These are phyloP conservation scores for Tylopilus felleus DNA, from an alignment of 768 basidiomycete species.

Conservation along the genomic window DNA sequence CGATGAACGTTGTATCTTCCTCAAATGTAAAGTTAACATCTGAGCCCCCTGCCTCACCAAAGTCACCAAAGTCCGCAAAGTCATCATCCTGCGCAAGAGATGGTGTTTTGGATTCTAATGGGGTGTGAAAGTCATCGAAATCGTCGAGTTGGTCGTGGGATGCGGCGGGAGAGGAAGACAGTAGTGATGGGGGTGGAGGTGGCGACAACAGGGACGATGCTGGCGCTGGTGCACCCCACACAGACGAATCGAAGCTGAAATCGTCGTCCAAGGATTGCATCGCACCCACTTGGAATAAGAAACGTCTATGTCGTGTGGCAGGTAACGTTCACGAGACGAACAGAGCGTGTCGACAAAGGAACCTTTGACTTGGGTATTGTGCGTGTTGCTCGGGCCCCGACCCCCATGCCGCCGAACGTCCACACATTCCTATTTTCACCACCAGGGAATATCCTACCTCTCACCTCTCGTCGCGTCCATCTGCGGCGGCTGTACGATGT, in stretches of 20 bases:
- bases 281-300: constrained; percentile 5
- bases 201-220: constrained; percentile 30
- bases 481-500: constrained; percentile 73
- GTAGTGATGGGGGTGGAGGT: constrained; percentile 16
- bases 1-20: constrained; percentile 24
- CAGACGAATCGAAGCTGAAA: constrained; percentile 64
- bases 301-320: constrained; percentile 12
- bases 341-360: background rate
- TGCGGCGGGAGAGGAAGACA: constrained; percentile 26
- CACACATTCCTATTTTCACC: constrained; percentile 63
- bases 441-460: constrained; percentile 45
- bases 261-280: constrained; percentile 63
- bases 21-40: constrained; percentile 38
- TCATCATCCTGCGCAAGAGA: constrained; percentile 57
- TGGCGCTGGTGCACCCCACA: constrained; percentile 58
- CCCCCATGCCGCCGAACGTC: constrained; percentile 23
- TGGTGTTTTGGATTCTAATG: constrained; percentile 41
- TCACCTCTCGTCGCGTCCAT: constrained; percentile 63
- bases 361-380: background rate
- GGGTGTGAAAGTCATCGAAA: constrained; percentile 51
- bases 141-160: constrained; percentile 46
- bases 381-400: background rate
- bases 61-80: constrained; percentile 87
- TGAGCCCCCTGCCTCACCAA: constrained; percentile 58
- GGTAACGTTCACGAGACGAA: background rate